Evolutionary conservation across 2,329 filamentous ascomycete species (phyloP), one percentile per base, ranked within the genome.

Genomic region (Aspergillus spinulosporus): DNA sequence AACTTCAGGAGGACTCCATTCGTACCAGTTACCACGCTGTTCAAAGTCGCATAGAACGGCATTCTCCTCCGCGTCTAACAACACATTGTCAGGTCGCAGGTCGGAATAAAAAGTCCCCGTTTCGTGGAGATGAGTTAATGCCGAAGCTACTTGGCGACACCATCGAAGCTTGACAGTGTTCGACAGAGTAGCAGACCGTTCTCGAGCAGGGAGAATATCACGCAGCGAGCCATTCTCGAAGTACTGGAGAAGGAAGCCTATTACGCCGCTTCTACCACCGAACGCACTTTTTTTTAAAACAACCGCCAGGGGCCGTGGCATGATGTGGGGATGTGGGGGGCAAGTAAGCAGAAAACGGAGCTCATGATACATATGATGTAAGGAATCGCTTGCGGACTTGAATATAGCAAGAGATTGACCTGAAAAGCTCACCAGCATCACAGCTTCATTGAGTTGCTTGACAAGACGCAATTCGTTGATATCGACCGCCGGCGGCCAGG

Each of bases 21-120:
- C 52, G 32, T 49, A 54, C 52, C 52, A 54, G 26, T 54, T 54
- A 26, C 52, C 52, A n/a, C 52, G 52, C 46, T 54, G 52, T 14
- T 54, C 52, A 37, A 54, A 54, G 32, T 54, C 52, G 12, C 52
- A 54, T 29, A 54, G 39, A 14, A 54, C 40, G 9, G 40, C 46
- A 45, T 45, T 49, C 26, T 39, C 52, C 8, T 42, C 39, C 8
- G 46, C 26, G 39, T 54, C 52, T 28, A 54, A 46, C n/a, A 54
- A 26, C 39, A 54, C 45, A 54, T 54, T 54, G 21, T 54, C 52
- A 9, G 52, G 52, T 28, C 52, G 45, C 32, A 54, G 32, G 29
- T 54, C 52, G 4, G 52, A 54, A 45, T 54, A 54, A 14, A 49
- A 54, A 9, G 39, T 43, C 4, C 46, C 46, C 21, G 11, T 29